Conservation (phyloP, 345 rosid genomes). For the Camelina laxa region DNA sequence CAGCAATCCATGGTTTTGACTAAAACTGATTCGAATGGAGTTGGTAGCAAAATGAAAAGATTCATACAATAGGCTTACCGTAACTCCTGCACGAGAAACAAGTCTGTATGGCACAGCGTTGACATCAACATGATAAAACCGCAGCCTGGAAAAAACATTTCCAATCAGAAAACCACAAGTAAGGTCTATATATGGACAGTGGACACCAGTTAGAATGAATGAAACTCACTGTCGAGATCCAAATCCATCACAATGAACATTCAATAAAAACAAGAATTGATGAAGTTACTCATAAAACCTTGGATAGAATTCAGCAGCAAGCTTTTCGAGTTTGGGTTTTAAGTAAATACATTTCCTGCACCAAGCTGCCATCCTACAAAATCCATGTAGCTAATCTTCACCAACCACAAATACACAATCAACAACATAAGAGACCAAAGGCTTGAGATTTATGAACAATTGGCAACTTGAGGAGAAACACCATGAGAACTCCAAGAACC, state of each 20-base stretch:
- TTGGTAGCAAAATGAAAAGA: not conserved
- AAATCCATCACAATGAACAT: not conserved
- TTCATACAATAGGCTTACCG: slow-evolving; percentile 57
- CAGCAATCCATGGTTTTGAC: not conserved
- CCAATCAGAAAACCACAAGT: slow-evolving; percentile 5
- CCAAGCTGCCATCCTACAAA: slow-evolving; percentile 94
- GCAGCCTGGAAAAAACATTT: slow-evolving; percentile 51
- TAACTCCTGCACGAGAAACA: slow-evolving; percentile 80
- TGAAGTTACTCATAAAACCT: slow-evolving; percentile 51
- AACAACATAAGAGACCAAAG: slow-evolving; percentile 6
- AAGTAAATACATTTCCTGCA: slow-evolving; percentile 93
- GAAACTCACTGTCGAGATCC: not conserved
- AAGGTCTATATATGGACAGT: not conserved
- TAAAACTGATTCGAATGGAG: not conserved
- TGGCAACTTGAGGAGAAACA: slow-evolving; percentile 2
- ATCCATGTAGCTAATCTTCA: slow-evolving; percentile 40
- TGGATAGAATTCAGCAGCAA: slow-evolving; percentile 85
- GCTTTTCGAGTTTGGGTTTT: slow-evolving; percentile 85
- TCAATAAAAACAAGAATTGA: slow-evolving; percentile 14
- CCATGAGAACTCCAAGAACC: not conserved
- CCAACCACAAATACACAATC: slow-evolving; percentile 24
- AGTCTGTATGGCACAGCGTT: slow-evolving; percentile 79
- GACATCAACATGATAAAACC: slow-evolving; percentile 79
- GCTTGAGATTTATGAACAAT: not conserved
- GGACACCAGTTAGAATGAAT: not conserved